A percentile compares a stretch with the other conserved stretches of the same genome.
These are phyloP conservation scores for Naumovozyma castellii DNA, from an alignment of 805 yeast species.

Conservation along the genomic window DNA sequence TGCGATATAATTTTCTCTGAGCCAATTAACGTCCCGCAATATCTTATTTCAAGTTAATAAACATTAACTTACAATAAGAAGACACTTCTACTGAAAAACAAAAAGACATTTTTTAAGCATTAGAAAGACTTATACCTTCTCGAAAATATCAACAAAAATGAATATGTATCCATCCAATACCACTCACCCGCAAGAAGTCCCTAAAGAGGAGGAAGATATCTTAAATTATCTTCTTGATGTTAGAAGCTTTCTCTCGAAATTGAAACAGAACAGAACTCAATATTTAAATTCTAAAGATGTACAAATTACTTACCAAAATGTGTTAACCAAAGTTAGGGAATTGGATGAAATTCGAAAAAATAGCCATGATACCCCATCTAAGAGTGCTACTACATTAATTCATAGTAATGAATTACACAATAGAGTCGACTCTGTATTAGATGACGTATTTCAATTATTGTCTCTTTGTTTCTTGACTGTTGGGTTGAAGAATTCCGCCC, in stretches of 20 bases:
- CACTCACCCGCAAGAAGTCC: constrained; percentile 19
- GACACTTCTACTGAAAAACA: too few relatives aligned
- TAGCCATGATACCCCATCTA: constrained; percentile 17
- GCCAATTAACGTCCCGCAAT: too few relatives aligned
- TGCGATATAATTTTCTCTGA: too few relatives aligned
- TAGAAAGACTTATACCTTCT: neutral
- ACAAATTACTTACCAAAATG: constrained; percentile 47
- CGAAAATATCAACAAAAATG: neutral
- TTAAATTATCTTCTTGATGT: constrained; percentile 35
- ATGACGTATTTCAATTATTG: constrained; percentile 81
- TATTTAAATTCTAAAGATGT: constrained; percentile 63
- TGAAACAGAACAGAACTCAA: constrained; percentile 56
- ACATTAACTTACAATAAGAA: too few relatives aligned
- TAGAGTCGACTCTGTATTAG: constrained; percentile 63
- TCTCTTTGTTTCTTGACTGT: constrained; percentile 85
- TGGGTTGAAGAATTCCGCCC: constrained; percentile 82
- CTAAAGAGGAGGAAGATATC: constrained; percentile 31
- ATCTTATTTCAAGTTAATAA: too few relatives aligned
- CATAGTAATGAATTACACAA: constrained; percentile 28
- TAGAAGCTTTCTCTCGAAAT: constrained; percentile 35
- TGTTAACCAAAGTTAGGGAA: constrained; percentile 44
- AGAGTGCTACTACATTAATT: constrained; percentile 20
- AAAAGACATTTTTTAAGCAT: neutral
- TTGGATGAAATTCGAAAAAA: constrained; percentile 44
- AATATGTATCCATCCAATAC: neutral